A percentile compares a stretch with the other conserved stretches of the same genome.
phyloP scores from a whole-genome alignment of 257 asterid genomes.

The Capsicum baccatum region DNA sequence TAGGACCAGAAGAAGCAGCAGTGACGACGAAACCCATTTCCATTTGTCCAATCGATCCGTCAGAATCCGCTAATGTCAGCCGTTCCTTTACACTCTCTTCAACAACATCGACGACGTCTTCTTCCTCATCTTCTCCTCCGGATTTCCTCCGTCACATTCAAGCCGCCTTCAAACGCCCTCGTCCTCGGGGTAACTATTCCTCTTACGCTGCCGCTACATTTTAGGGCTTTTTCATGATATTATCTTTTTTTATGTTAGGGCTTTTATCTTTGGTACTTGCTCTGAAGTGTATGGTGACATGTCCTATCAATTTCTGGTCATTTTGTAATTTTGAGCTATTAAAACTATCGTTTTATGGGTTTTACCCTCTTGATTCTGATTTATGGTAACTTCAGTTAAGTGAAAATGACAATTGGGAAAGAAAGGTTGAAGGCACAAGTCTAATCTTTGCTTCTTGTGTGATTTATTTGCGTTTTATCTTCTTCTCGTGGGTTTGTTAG shows the following conservation, averaged over 20 bases:
- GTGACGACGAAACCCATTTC: conserved; percentile 48
- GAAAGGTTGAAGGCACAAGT: background rate
- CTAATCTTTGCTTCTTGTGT: background rate
- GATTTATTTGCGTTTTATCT: background rate
- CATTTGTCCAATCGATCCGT: conserved; percentile 58
- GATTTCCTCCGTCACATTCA: conserved; percentile 68
- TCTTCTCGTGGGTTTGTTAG: background rate
- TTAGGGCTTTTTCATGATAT: background rate
- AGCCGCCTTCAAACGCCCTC: conserved; percentile 88
- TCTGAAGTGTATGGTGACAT: background rate
- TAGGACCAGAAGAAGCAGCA: conserved; percentile 49
- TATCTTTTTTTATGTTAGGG: conserved; percentile 15
- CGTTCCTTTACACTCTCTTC: conserved; percentile 44
- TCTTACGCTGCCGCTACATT: background rate
- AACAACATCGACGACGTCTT: conserved; percentile 50
- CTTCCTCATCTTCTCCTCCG: conserved; percentile 70
- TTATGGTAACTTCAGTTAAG: background rate
- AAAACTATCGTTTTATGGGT: background rate
- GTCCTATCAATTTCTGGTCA: background rate
- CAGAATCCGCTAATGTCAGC: conserved; percentile 55
- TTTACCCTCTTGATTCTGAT: background rate
- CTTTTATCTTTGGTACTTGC: background rate
- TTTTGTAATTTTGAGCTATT: background rate
- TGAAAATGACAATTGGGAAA: background rate
- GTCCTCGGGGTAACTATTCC: conserved; percentile 60